phyloP scores from a whole-genome alignment of 768 basidiomycete species.

The Mycena latifolia region DNA sequence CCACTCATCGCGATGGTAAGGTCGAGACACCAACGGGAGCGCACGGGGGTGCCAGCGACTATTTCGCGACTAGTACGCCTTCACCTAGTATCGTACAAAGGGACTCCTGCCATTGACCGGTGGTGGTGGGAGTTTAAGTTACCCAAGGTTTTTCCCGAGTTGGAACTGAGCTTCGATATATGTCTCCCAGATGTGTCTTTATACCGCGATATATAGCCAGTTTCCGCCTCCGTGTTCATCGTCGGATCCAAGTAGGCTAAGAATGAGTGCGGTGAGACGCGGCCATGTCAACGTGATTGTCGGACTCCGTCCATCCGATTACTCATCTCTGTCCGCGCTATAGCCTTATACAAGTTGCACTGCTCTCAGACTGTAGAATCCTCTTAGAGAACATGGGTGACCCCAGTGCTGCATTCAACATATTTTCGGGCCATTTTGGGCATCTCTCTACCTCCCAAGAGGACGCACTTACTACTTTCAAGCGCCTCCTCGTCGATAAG shows the following conservation, averaged over 20 bases:
- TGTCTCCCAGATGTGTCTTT: background rate
- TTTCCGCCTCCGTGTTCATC: too few relatives aligned
- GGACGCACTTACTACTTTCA: slow-evolving; percentile 65
- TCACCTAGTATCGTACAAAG: background rate
- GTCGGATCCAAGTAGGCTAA: too few relatives aligned
- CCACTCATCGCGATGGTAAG: background rate
- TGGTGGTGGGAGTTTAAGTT: background rate
- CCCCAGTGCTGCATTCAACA: slow-evolving; percentile 16
- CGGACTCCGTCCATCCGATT: too few relatives aligned
- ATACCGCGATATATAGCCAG: background rate
- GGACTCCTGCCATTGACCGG: background rate
- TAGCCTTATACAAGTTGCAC: background rate
- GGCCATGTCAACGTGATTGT: too few relatives aligned
- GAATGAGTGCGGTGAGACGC: too few relatives aligned
- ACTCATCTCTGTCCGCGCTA: background rate
- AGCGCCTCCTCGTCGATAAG: slow-evolving; percentile 58
- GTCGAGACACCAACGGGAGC: background rate
- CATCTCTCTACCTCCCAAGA: slow-evolving; percentile 65
- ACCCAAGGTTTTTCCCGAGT: background rate
- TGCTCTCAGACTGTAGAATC: background rate
- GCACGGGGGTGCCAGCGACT: background rate
- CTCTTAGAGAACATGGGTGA: slow-evolving; percentile 27
- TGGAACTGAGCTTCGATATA: background rate
- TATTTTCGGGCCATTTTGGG: slow-evolving; percentile 64
- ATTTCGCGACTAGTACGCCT: background rate